Base-by-base conservation (phyloP, 148 eudicot species). In the Bassia scoparia region DNA sequence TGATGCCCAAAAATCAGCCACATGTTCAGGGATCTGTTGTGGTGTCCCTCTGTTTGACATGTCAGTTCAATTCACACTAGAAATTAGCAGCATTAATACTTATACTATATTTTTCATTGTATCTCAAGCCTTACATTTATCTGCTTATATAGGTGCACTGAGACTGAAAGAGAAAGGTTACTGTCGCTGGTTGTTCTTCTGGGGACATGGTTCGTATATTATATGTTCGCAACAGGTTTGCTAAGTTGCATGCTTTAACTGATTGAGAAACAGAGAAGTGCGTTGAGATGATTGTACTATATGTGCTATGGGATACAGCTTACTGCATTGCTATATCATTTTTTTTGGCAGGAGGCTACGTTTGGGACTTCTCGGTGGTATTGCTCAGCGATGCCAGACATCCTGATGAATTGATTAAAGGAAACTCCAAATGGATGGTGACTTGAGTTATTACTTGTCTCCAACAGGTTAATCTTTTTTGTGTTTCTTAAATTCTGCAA, bases 301-400 rank as follows among this genome's bases (percentile, higher is more conserved):
- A n/a, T n/a, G 49, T 35, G 13, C 62, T 17, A 41, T 61, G 53
- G 35, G 24, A 50, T 34, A 14, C 29, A 48, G 9, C 66, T 67
- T 46, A 67, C 13, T 38, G 74, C 7, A 44, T 65, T 37, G 48
- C 21, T 41, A 21, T 62, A 3, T 44, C 27, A n/a, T n/a, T n/a
- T n/a, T 62, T 65, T 38, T 69, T 68, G 65, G n/a, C 83, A 96
- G 99, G 99, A 88, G 23, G 75, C 68, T 59, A 69, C 82, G 81
- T 84, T 87, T 44, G 84, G 82, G 73, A 71, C 82, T 73, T 88
- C 96, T 17, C n/a, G 41, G 78, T 37, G 96, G 96, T 67, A 90
- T 96, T 74, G 96, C 99, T 76, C 99, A 90, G 83, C 94, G 99
- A 49, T n/a, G 99, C 99, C 66, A 92, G 99, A 83, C 99, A 96